Evolutionary conservation across 2,329 filamentous ascomycete species (phyloP), one percentile per base, ranked within the genome.

Genomic region (Colletotrichum tamarilloi): DNA sequence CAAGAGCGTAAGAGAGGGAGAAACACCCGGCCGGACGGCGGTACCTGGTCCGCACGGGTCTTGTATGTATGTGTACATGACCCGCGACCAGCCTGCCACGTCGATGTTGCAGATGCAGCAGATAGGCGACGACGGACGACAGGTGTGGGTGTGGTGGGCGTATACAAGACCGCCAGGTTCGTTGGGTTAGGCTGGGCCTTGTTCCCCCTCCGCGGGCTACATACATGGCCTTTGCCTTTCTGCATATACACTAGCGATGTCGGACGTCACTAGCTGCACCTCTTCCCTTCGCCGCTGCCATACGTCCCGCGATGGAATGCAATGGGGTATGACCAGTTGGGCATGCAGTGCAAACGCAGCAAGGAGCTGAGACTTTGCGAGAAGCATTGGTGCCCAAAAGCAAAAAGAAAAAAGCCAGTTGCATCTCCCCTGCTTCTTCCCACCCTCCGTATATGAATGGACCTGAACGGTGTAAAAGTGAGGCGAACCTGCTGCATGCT

Each of bases 351-450:
- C 19, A 57, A 42, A 63, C 42, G 28, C 42, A 52, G 30, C 60
- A 22, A 38, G 38, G 60, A 52, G 26, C 26, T 46, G 59, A 70
- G 11, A 35, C 52, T 52, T 35, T 42, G 38, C 38, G 42, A 26
- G 26, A 73, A 62, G 69, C 66, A 63, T 73, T 73, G 70, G 63
- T 74, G 73, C 73, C 73, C 69, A 73, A 74, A 56, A 28, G 38
- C 38, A 22, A 30, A 57, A 12, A 11, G 32, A 14, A 22, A 19
- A 28, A 22, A 12, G 60, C 24, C 26, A 30, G 30, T 55, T 11
- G n/a, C 26, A 14, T 46, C 12, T 26, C 35, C 32, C 24, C 22
- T 46, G n/a, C 53, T 42, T 42, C 66, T 67, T 22, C 11, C 38
- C 62, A 59, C 55, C 32, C 16, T 49, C 42, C 42, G 19, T 49